A percentile compares a stretch with the other conserved stretches of the same genome.
phyloP scores from a whole-genome alignment of 768 basidiomycete genomes.

The Rhizopogon rudus region DNA sequence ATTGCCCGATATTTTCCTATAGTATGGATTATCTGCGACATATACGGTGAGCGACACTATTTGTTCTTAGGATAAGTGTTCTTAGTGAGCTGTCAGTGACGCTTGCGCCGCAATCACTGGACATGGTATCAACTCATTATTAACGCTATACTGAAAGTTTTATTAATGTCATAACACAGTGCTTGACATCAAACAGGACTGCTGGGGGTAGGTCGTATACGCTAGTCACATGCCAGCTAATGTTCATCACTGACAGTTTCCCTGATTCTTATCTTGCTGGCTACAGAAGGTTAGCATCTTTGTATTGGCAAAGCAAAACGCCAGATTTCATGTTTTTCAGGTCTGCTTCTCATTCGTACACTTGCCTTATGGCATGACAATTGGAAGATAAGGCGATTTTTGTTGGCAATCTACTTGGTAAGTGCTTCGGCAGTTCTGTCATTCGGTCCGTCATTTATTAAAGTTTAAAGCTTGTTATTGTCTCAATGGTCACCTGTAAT shows the following conservation, averaged over 20 bases:
- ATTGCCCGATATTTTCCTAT: constrained; percentile 5
- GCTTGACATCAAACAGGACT: background rate
- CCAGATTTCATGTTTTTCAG: background rate
- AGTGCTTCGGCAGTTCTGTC: background rate
- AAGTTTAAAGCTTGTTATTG: background rate
- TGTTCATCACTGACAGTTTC: background rate
- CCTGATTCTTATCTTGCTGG: constrained; percentile 1
- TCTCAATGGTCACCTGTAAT: constrained; percentile 1
- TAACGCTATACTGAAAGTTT: background rate
- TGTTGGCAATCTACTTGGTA: background rate
- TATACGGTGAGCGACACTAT: constrained; percentile 3
- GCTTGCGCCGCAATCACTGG: background rate
- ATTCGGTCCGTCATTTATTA: background rate
- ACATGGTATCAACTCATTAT: background rate
- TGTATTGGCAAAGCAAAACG: too few species aligned
- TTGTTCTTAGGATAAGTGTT: background rate
- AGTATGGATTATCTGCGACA: background rate
- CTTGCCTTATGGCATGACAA: constrained; percentile 1
- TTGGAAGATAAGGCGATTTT: background rate
- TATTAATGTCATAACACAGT: background rate
- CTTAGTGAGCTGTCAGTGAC: background rate
- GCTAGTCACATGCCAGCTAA: background rate
- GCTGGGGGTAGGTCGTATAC: constrained; percentile 1
- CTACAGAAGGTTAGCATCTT: background rate
- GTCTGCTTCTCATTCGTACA: constrained; percentile 6